Conservation (phyloP, 1,284 basidiomycete species). For the Austroboletus novae-zelandiae region DNA sequence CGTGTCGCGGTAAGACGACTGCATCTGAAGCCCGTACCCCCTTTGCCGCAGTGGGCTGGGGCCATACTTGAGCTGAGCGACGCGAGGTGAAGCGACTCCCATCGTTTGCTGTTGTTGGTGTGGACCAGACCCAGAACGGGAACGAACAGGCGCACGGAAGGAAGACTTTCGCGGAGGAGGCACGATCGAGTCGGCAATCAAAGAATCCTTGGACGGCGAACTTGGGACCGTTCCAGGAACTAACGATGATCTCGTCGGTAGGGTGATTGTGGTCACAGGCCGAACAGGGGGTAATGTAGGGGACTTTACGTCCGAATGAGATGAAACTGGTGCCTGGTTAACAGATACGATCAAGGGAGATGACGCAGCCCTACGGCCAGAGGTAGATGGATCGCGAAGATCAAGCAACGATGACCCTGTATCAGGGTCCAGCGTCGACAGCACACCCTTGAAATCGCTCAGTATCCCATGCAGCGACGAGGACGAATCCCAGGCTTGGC, state of each 20-base stretch:
- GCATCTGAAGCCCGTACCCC: slow-evolving; percentile 35
- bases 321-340: slow-evolving; percentile 15
- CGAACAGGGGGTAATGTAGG: slow-evolving; percentile 17
- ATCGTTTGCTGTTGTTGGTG: slow-evolving; percentile 26
- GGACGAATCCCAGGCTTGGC: slow-evolving; percentile 45
- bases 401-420: slow-evolving; percentile 49
- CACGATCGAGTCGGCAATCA: slow-evolving; percentile 41
- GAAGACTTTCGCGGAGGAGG: slow-evolving; percentile 58
- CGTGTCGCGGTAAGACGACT: slow-evolving; percentile 44
- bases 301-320: slow-evolving; percentile 22
- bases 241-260: slow-evolving; percentile 34
- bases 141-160: slow-evolving; percentile 41
- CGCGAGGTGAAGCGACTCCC: slow-evolving; percentile 27
- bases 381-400: slow-evolving; percentile 61
- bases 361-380: slow-evolving; percentile 42
- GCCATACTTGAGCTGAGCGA: slow-evolving; percentile 33
- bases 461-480: slow-evolving; percentile 57
- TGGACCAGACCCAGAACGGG: slow-evolving; percentile 39
- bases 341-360: slow-evolving; percentile 21
- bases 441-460: slow-evolving; percentile 66
- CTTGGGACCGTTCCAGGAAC: slow-evolving; percentile 26
- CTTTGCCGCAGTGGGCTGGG: slow-evolving; percentile 42
- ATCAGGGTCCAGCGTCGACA: slow-evolving; percentile 60
- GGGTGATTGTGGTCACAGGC: slow-evolving; percentile 33
- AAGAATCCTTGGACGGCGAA: slow-evolving; percentile 20